phyloP scores from a whole-genome alignment of 345 rosid genomes.

The Viola odorata region DNA sequence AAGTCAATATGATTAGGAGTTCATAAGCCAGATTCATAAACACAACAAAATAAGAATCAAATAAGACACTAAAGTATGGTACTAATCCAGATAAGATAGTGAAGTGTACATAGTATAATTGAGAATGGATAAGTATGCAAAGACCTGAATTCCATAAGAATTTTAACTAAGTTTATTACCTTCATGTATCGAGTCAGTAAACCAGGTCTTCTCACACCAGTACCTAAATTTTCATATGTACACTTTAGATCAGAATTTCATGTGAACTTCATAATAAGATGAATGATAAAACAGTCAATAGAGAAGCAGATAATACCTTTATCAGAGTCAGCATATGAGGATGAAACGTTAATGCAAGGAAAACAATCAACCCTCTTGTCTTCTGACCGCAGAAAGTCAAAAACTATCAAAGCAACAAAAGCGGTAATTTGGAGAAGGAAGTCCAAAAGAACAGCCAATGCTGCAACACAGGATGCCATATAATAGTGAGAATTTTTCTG shows the following conservation, averaged over 20 bases:
- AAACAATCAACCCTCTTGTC: conserved; percentile 79
- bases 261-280: conserved; percentile 11
- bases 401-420: conserved; percentile 87
- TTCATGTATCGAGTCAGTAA: conserved; percentile 85
- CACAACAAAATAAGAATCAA: background rate
- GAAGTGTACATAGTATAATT: background rate
- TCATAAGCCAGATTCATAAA: background rate
- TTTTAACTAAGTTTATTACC: conserved; percentile 37
- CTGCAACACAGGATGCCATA: conserved; percentile 41
- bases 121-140: background rate
- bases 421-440: conserved; percentile 96
- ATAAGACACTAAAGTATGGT: background rate
- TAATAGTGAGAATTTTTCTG: conserved; percentile 1
- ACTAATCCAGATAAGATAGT: conserved; percentile 1
- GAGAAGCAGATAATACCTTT: conserved; percentile 43
- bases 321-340: conserved; percentile 46
- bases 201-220: conserved; percentile 57
- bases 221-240: conserved; percentile 44
- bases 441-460: conserved; percentile 91
- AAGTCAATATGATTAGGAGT: conserved; percentile 10
- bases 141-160: background rate
- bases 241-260: conserved; percentile 21
- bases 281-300: background rate
- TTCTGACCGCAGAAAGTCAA: conserved; percentile 77
- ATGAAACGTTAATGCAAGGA: conserved; percentile 63